Conservation (phyloP, 2,329 filamentous ascomycete species). For the Dactylellina haptotyla region DNA sequence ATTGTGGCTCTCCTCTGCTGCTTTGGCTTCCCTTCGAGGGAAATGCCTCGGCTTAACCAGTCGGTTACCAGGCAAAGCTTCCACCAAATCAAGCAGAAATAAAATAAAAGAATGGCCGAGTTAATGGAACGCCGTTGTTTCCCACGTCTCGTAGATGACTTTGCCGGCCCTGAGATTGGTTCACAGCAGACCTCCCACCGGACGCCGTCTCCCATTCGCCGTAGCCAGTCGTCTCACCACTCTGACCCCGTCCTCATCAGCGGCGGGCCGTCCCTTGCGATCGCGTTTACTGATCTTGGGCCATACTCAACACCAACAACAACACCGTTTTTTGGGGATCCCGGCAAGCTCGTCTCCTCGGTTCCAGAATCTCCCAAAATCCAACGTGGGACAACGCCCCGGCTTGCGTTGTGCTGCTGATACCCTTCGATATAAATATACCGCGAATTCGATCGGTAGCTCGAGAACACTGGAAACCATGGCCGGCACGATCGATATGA, state of each 20-base stretch:
- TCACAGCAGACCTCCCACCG: not conserved
- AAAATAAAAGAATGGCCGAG: not conserved
- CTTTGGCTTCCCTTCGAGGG: conserved; percentile 17
- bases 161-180: conserved; percentile 11
- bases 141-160: conserved; percentile 4
- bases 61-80: not conserved
- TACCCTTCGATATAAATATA: conserved; percentile 1
- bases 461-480: not conserved
- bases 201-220: not conserved
- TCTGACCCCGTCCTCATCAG: not conserved
- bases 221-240: not conserved
- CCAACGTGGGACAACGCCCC: conserved; percentile 19
- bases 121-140: conserved; percentile 5
- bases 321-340: not conserved
- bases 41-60: conserved; percentile 51
- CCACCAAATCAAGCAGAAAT: not conserved
- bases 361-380: conserved; percentile 17
- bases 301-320: not conserved
- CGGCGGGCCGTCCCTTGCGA: not conserved
- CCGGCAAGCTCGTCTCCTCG: not conserved
- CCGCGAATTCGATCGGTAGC: not conserved
- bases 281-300: not conserved
- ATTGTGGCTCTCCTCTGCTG: not conserved
- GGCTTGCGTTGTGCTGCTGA: conserved; percentile 20
- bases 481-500: not conserved